phyloP scores from a whole-genome alignment of 2,329 filamentous ascomycete species.

The Hymenoscyphus fructigenus region DNA sequence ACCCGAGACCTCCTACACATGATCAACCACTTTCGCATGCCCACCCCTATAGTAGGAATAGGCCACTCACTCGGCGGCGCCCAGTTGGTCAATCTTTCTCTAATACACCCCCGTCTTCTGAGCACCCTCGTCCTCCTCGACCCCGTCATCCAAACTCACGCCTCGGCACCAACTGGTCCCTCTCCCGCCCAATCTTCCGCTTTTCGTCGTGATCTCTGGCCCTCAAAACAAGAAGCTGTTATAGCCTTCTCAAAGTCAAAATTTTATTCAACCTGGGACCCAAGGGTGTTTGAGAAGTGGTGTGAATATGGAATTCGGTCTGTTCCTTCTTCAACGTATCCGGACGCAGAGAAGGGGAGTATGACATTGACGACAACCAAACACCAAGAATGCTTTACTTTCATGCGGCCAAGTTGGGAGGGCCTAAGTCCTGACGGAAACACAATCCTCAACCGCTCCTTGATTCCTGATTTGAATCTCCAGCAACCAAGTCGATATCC shows the following conservation, averaged over 20 bases:
- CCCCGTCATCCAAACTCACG: constrained; percentile 65
- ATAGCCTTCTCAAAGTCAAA: constrained; percentile 64
- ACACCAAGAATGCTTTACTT: constrained; percentile 84
- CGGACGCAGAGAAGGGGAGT: constrained; percentile 41
- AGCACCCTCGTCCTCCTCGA: constrained; percentile 77
- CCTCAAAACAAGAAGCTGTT: constrained; percentile 67
- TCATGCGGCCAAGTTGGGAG: constrained; percentile 59
- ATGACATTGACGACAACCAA: constrained; percentile 80
- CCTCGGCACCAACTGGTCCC: constrained; percentile 41
- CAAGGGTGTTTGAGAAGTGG: constrained; percentile 74
- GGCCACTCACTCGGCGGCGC: constrained; percentile 88
- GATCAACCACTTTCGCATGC: constrained; percentile 84
- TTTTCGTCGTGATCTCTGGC: constrained; percentile 77
- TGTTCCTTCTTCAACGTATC: constrained; percentile 62
- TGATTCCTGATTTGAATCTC: constrained; percentile 39
- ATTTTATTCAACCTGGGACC: constrained; percentile 84
- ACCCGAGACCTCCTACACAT: constrained; percentile 80
- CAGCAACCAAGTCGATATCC: constrained; percentile 39
- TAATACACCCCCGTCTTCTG: constrained; percentile 80
- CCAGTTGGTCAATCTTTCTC: constrained; percentile 67
- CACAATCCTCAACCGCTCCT: constrained; percentile 48
- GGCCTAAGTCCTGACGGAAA: constrained; percentile 35
- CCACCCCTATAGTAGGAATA: constrained; percentile 75
- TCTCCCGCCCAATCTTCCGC: constrained; percentile 62
- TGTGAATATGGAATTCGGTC: constrained; percentile 72